Conservation (phyloP, 768 basidiomycete species). For the Suillus variegatus region DNA sequence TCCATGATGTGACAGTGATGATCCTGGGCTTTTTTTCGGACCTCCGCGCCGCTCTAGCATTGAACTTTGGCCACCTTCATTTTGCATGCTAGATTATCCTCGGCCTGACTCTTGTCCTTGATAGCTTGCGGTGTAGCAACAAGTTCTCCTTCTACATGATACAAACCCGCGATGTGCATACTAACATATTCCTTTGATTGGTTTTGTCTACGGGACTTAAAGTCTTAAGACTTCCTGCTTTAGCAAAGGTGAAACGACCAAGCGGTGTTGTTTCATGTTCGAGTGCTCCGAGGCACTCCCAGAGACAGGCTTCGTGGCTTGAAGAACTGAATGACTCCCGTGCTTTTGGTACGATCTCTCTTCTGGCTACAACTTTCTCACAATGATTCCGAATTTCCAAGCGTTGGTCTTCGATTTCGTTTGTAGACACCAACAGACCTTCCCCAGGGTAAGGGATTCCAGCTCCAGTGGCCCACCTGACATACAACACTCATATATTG, state of each 20-base stretch:
- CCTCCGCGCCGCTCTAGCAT: not conserved
- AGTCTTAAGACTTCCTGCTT: not conserved
- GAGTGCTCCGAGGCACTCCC: not conserved
- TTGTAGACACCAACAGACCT: not conserved
- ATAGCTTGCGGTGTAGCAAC: not conserved
- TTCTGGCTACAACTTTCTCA: not conserved
- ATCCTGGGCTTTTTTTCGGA: not conserved
- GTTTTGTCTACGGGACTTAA: not conserved
- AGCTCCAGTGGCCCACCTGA: not conserved
- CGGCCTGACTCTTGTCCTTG: not conserved
- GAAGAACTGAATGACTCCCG: not conserved
- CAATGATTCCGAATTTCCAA: not conserved
- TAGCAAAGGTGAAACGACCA: not conserved
- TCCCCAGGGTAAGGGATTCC: not conserved
- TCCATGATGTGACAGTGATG: not conserved
- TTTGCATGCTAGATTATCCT: not conserved
- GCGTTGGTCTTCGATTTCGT: not conserved
- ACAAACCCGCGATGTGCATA: not conserved
- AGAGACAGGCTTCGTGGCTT: not conserved
- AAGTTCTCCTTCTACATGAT: not conserved
- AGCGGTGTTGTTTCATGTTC: not conserved
- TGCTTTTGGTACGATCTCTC: not conserved
- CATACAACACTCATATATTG: not conserved
- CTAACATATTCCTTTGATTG: not conserved
- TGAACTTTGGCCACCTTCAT: not conserved